Conservation (phyloP, 2,329 filamentous ascomycete species). For the Chrysoporthe cubensis region DNA sequence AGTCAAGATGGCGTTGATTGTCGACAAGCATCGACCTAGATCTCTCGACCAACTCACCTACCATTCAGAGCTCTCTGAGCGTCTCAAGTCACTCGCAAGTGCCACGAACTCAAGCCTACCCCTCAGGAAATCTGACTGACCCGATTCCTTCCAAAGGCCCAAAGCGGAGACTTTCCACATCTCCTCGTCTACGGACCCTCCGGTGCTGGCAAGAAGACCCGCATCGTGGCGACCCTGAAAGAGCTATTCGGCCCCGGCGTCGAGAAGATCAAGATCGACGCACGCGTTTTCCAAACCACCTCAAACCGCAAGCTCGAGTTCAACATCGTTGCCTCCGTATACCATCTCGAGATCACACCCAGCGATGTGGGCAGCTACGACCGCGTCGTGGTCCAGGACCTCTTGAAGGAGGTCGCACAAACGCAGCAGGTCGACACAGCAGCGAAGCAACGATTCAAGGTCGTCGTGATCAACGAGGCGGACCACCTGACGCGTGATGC, state of each 20-base stretch:
- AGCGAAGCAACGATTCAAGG: constrained; percentile 93
- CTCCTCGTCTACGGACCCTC: constrained; percentile 96
- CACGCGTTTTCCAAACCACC: constrained; percentile 92
- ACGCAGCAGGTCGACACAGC: constrained; percentile 97
- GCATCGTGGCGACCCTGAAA: constrained; percentile 92
- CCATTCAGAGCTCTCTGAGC: constrained; percentile 84
- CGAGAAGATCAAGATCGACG: constrained; percentile 99
- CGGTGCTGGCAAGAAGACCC: constrained; percentile 95
- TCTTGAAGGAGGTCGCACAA: constrained; percentile 96
- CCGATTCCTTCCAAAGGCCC: constrained; percentile 64
- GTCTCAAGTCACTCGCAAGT: constrained; percentile 81
- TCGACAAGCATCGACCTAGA: constrained; percentile 73
- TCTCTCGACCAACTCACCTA: constrained; percentile 82
- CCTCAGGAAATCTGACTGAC: constrained; percentile 10
- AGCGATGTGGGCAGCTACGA: constrained; percentile 97
- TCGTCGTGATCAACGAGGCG: constrained; percentile 98
- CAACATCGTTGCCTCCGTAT: constrained; percentile 96
- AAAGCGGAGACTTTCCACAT: constrained; percentile 97
- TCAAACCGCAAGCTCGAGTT: constrained; percentile 98
- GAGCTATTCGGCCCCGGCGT: constrained; percentile 94
- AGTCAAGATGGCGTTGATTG: constrained; percentile 66
- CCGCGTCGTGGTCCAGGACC: constrained; percentile 90
- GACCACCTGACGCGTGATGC: constrained; percentile 93
- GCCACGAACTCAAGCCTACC: constrained; percentile 2
- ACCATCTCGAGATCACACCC: constrained; percentile 97